phyloP scores from a whole-genome alignment of 495 filamentous ascomycete genomes.

The Trichoderma reesei region DNA sequence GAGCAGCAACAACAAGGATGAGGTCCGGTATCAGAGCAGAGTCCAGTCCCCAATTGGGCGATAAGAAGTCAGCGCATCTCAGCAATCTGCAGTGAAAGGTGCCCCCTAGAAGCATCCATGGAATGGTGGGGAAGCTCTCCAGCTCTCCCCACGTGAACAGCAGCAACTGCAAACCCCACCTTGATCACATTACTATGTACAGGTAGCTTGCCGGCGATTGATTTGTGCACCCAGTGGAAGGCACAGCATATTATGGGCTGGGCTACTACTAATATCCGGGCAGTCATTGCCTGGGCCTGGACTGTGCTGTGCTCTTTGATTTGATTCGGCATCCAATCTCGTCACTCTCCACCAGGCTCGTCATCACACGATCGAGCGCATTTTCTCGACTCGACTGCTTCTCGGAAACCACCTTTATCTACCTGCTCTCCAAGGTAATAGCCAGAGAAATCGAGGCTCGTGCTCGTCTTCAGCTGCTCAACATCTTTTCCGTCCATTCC shows the following conservation, averaged over 20 bases:
- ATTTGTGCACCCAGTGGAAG: too few species aligned
- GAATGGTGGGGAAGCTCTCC: not conserved
- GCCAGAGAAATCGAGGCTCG: not conserved
- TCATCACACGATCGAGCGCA: slow-evolving; percentile 5
- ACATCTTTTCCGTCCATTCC: too few species aligned
- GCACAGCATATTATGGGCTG: too few species aligned
- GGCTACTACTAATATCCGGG: too few species aligned
- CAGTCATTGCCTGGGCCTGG: not conserved
- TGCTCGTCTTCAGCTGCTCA: too few species aligned
- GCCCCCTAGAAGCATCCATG: not conserved
- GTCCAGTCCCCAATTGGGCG: too few species aligned
- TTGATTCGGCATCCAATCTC: too few species aligned
- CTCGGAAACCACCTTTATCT: too few species aligned
- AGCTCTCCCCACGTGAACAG: slow-evolving; percentile 8
- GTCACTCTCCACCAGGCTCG: slow-evolving; percentile 2
- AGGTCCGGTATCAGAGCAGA: too few species aligned
- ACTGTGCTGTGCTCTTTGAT: not conserved
- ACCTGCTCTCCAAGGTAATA: not conserved
- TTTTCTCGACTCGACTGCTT: not conserved
- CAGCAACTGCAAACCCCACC: slow-evolving; percentile 7
- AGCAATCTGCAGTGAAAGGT: not conserved
- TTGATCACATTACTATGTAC: too few species aligned
- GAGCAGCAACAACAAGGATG: too few species aligned
- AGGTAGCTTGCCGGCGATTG: not conserved
- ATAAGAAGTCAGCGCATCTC: too few species aligned